phyloP scores from a whole-genome alignment of 2,329 filamentous ascomycete species.

The Diaporthe vaccinii region DNA sequence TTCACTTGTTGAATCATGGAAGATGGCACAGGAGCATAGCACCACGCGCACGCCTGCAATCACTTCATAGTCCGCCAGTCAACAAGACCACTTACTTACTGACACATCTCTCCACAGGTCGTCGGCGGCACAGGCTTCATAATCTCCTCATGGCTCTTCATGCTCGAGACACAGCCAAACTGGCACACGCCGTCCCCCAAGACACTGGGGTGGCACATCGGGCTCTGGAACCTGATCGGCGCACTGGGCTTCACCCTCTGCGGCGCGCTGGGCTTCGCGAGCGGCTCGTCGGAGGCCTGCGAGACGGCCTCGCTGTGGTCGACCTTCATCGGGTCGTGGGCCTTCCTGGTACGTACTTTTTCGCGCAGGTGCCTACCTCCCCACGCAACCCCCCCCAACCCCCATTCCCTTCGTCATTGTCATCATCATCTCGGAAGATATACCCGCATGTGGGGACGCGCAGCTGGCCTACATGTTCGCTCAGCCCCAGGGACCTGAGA shows the following conservation, averaged over 20 bases:
- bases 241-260: slow-evolving; percentile 74
- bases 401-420: background rate
- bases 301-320: slow-evolving; percentile 63
- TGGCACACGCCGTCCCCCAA: slow-evolving; percentile 72
- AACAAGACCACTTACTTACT: background rate
- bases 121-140: slow-evolving; percentile 74
- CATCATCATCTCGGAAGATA: slow-evolving; percentile 17
- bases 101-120: slow-evolving; percentile 61
- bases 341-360: slow-evolving; percentile 55
- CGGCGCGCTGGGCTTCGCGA: slow-evolving; percentile 67
- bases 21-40: background rate
- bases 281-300: slow-evolving; percentile 51
- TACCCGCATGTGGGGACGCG: background rate
- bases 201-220: slow-evolving; percentile 77
- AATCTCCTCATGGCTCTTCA: slow-evolving; percentile 69
- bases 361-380: background rate
- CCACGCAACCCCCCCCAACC: no score
- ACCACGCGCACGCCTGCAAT: background rate
- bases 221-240: slow-evolving; percentile 75
- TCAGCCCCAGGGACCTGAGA: background rate
- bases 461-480: background rate
- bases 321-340: slow-evolving; percentile 64
- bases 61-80: background rate
- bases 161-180: slow-evolving; percentile 74
- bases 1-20: no score